These are phyloP conservation scores for Globisporangium polare DNA, from an alignment of 352 stramenopile species.

Conservation along the genomic window DNA sequence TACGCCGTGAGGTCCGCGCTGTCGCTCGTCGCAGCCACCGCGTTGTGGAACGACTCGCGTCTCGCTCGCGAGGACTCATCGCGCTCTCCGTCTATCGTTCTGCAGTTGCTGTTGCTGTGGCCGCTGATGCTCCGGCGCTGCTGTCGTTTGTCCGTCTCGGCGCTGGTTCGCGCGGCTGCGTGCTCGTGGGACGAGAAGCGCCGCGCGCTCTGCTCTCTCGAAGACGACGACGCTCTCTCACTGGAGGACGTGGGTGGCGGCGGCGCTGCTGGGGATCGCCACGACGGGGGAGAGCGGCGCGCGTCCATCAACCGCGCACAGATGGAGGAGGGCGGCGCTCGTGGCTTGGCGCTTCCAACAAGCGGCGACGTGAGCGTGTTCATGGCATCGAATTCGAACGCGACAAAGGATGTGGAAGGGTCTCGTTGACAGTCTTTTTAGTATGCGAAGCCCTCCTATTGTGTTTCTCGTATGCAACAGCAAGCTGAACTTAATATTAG, in stretches of 20 bases:
- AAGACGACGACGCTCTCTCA: neutral
- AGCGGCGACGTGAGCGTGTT: neutral
- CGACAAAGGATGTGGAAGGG: neutral
- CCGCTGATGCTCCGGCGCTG: neutral
- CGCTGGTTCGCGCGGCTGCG: neutral
- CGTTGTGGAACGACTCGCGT: slow-evolving; percentile 13
- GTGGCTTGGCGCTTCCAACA: neutral
- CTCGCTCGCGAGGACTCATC: neutral
- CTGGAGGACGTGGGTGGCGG: neutral
- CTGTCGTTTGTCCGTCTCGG: neutral
- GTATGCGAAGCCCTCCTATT: no score
- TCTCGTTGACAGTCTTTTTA: neutral
- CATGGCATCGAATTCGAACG: slow-evolving; percentile 8
- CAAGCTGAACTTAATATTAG: no score
- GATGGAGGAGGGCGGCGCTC: neutral
- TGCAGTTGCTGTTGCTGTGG: slow-evolving; percentile 1
- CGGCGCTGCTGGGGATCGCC: neutral
- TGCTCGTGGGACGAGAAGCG: slow-evolving; percentile 13
- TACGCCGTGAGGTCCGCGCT: slow-evolving; percentile 54
- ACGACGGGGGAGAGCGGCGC: neutral
- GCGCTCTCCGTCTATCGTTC: neutral
- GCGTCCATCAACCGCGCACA: slow-evolving; percentile 1
- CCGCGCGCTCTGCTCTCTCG: slow-evolving; percentile 8
- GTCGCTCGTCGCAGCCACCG: slow-evolving; percentile 17
- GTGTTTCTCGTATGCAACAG: no score